These are phyloP conservation scores for Cocos nucifera DNA, from an alignment of 176 grass and related monocot genomes.

Conservation along the genomic window DNA sequence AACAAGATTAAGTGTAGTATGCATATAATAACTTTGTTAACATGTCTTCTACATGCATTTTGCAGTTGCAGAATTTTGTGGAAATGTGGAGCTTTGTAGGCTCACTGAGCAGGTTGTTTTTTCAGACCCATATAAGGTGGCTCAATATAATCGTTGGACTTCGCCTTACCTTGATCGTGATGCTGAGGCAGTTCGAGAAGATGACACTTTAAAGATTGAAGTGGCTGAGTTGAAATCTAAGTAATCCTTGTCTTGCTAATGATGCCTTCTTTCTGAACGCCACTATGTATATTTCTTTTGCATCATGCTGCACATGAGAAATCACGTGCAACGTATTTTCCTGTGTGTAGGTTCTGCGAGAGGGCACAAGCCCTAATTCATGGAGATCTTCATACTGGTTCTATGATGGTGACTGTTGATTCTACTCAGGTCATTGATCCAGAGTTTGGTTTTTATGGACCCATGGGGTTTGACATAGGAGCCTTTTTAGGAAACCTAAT, in stretches of 20 bases:
- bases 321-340: neutral
- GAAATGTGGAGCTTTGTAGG: slow-evolving; percentile 79
- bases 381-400: slow-evolving; percentile 91
- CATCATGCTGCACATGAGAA: neutral
- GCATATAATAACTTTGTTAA: slow-evolving; percentile 4
- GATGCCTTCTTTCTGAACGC: too few relatives aligned
- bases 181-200: slow-evolving; percentile 49
- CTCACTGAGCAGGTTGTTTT: slow-evolving; percentile 88
- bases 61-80: slow-evolving; percentile 85
- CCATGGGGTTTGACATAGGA: slow-evolving; percentile 94
- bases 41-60: neutral
- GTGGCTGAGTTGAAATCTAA: slow-evolving; percentile 62
- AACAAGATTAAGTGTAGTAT: neutral
- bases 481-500: slow-evolving; percentile 91
- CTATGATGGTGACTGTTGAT: slow-evolving; percentile 73
- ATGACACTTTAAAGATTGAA: slow-evolving; percentile 63
- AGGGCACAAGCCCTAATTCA: slow-evolving; percentile 92
- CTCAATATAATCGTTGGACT: slow-evolving; percentile 67
- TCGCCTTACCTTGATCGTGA: slow-evolving; percentile 71
- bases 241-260: slow-evolving; percentile 18
- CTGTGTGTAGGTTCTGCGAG: slow-evolving; percentile 68
- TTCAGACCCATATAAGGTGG: slow-evolving; percentile 74
- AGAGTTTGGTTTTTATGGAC: slow-evolving; percentile 84
- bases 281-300: neutral
- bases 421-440: slow-evolving; percentile 95